Percentiles rank a stretch among this genome's conserved stretches.
Conservation (phyloP, 2,329 filamentous ascomycete species). For the Tolypocladium capitatum region DNA sequence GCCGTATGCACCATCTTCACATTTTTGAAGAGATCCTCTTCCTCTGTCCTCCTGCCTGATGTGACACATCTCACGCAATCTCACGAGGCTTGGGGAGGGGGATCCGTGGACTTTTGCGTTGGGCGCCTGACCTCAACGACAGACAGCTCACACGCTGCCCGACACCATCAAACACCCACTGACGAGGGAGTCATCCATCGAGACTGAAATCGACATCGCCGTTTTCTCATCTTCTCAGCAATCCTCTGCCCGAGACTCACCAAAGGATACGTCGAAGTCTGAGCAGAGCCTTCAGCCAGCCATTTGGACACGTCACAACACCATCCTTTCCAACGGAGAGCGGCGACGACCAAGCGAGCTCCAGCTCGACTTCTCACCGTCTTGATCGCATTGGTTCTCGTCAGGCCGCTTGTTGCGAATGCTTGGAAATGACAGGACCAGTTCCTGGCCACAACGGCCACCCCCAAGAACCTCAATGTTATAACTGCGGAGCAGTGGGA, state of each 20-base stretch:
- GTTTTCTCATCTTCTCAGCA: background rate
- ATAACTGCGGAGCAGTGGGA: constrained; percentile 37
- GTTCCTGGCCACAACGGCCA: constrained; percentile 14
- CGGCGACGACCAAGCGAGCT: background rate
- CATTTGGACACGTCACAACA: background rate
- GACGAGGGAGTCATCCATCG: background rate
- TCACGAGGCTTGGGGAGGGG: constrained; percentile 13
- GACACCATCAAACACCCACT: background rate
- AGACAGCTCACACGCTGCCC: background rate
- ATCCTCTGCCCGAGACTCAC: background rate
- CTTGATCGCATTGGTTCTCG: background rate
- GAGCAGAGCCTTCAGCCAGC: background rate
- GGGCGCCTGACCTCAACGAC: background rate
- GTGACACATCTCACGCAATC: constrained; percentile 6
- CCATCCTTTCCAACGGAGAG: background rate
- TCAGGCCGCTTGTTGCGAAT: background rate
- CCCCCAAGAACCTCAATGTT: constrained; percentile 30
- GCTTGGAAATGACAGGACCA: constrained; percentile 16
- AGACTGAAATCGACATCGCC: background rate
- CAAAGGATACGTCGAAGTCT: background rate
- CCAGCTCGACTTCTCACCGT: background rate
- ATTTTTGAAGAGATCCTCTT: background rate
- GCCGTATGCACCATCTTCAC: background rate
- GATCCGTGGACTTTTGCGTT: constrained; percentile 3
- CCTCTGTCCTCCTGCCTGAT: constrained; percentile 5